Percentiles rank a stretch among this genome's conserved stretches.
Evolutionary conservation across 2,329 filamentous ascomycete species (phyloP).

Genomic region (Claviceps lovelessii): DNA sequence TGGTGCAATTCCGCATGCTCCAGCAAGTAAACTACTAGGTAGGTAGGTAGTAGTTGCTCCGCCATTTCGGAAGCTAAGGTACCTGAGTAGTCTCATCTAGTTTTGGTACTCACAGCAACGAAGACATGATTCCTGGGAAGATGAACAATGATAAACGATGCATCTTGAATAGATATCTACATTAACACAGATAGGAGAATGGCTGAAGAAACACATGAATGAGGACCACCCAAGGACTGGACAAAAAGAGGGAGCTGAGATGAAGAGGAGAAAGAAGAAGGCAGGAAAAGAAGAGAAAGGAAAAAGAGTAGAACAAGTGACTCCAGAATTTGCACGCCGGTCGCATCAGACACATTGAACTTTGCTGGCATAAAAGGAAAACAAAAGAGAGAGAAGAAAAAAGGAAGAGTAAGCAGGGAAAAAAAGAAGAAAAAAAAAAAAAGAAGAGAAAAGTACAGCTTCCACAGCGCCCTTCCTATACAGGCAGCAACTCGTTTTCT

Average conservation of each 20-base stretch:
- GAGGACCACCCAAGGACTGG: not conserved
- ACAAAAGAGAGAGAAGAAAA: too few species aligned
- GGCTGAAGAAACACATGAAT: conserved; percentile 1
- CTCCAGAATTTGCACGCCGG: conserved; percentile 9
- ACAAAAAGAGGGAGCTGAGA: not conserved
- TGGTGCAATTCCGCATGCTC: not conserved
- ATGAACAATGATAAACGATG: not conserved
- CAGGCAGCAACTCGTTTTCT: not conserved
- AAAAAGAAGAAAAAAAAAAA: too few species aligned
- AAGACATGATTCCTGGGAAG: not conserved
- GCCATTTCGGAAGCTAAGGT: not conserved
- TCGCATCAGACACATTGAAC: conserved; percentile 7
- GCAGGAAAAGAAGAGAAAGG: not conserved
- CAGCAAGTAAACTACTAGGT: not conserved
- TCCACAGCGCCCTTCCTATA: not conserved
- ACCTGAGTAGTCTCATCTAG: too few species aligned
- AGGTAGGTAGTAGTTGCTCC: not conserved
- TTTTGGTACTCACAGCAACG: not conserved
- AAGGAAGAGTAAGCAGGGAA: not conserved
- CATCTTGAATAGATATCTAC: conserved; percentile 1
- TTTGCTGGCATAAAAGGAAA: conserved; percentile 4
- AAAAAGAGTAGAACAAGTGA: conserved; percentile 1
- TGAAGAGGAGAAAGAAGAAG: not conserved
- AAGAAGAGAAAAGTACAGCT: not conserved
- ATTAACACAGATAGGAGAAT: not conserved